Conservation (phyloP, 352 stramenopile species). For the Peronospora destructor region DNA sequence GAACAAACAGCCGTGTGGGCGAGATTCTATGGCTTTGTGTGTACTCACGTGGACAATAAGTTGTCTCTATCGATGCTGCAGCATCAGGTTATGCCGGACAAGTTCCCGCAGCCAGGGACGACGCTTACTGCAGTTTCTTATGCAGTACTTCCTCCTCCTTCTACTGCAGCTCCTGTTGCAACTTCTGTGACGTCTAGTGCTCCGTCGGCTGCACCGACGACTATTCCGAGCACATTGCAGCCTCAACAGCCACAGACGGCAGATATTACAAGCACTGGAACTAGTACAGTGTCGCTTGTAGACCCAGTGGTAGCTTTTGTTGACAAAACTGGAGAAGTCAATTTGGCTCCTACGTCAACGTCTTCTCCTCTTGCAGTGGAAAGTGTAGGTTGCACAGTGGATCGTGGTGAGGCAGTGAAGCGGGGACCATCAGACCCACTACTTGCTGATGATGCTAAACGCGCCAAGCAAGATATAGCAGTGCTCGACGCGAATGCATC, state of each 20-base stretch:
- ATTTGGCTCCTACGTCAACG: slow-evolving; percentile 2
- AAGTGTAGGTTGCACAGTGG: slow-evolving; percentile 15
- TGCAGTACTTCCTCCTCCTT: slow-evolving; percentile 2
- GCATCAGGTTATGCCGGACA: slow-evolving; percentile 47
- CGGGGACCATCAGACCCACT: slow-evolving; percentile 10
- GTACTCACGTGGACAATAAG: slow-evolving; percentile 48
- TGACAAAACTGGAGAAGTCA: slow-evolving; percentile 46
- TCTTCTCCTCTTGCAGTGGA: slow-evolving; percentile 30
- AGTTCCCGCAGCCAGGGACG: slow-evolving; percentile 18
- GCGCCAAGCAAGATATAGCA: slow-evolving; percentile 21
- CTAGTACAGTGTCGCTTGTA: slow-evolving; percentile 16
- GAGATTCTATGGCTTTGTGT: slow-evolving; percentile 57
- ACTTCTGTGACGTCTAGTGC: slow-evolving; percentile 1
- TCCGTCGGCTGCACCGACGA: not conserved
- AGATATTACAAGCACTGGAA: not conserved
- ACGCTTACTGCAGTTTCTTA: not conserved
- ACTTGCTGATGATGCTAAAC: slow-evolving; percentile 23
- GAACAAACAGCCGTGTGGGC: slow-evolving; percentile 43
- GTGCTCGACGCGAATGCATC: slow-evolving; percentile 1
- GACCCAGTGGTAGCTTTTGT: slow-evolving; percentile 56
- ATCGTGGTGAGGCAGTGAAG: slow-evolving; percentile 13
- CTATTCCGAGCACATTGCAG: slow-evolving; percentile 20
- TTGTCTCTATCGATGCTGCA: slow-evolving; percentile 48
- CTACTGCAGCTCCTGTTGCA: slow-evolving; percentile 4
- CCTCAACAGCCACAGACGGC: slow-evolving; percentile 8